phyloP scores from a whole-genome alignment of 1,139 yeast genomes.

The Pichia sp. region DNA sequence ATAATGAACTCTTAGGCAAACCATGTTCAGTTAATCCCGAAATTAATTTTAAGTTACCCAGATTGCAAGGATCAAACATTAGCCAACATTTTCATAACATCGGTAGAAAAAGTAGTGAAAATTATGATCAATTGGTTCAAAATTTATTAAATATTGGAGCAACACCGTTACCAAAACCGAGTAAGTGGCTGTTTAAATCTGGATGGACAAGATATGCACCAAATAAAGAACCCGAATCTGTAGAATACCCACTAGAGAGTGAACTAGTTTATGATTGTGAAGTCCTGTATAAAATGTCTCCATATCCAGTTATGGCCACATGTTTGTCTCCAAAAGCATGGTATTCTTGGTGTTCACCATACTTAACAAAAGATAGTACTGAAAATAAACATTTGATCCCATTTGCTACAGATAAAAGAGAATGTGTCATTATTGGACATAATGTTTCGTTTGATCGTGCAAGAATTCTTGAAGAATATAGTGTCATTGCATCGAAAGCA shows the following conservation, averaged over 20 bases:
- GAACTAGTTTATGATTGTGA: constrained; percentile 86
- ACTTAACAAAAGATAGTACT: constrained; percentile 49
- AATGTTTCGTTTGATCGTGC: constrained; percentile 91
- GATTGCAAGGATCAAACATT: constrained; percentile 57
- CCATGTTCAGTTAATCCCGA: constrained; percentile 62
- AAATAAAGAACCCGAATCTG: constrained; percentile 48
- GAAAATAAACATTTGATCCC: constrained; percentile 64
- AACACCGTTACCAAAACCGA: constrained; percentile 34
- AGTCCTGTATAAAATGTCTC: constrained; percentile 67
- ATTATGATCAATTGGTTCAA: constrained; percentile 48
- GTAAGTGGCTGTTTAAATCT: constrained; percentile 48
- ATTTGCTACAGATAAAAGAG: constrained; percentile 37
- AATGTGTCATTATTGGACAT: constrained; percentile 75
- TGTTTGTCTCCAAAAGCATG: constrained; percentile 77
- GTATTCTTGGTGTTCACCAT: constrained; percentile 96
- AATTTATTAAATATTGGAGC: constrained; percentile 32
- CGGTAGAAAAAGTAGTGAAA: constrained; percentile 55
- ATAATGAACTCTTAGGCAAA: constrained; percentile 71
- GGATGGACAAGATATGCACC: constrained; percentile 82
- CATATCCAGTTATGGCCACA: constrained; percentile 74
- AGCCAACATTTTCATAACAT: constrained; percentile 82
- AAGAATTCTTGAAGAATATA: constrained; percentile 76
- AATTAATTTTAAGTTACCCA: constrained; percentile 59
- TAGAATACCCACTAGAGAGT: constrained; percentile 61
- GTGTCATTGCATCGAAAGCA: constrained; percentile 56